A percentile compares a stretch with the other conserved stretches of the same genome.
Conservation (phyloP, 805 yeast genomes). For the Candida maesae region DNA sequence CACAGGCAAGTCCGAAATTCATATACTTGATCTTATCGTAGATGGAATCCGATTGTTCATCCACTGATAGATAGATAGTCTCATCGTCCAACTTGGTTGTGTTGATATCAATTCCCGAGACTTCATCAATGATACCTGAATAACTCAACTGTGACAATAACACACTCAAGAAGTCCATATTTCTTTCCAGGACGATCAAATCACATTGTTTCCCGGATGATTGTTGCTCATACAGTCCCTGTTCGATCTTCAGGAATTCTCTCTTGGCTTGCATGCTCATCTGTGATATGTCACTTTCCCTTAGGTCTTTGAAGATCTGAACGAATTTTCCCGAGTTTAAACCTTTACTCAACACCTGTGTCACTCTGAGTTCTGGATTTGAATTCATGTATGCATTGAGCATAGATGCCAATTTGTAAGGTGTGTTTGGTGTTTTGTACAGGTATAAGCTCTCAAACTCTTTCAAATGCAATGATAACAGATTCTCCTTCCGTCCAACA, state of each 20-base stretch:
- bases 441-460: conserved; percentile 36
- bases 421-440: conserved; percentile 30
- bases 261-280: conserved; percentile 36
- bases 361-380: conserved; percentile 43
- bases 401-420: conserved; percentile 31
- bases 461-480: conserved; percentile 14
- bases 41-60: conserved; percentile 10
- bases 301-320: conserved; percentile 35
- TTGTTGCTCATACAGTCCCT: conserved; percentile 36
- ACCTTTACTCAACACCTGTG: conserved; percentile 57
- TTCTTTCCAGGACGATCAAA: conserved; percentile 73
- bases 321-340: conserved; percentile 46
- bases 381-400: conserved; percentile 43
- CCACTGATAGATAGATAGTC: conserved; percentile 12
- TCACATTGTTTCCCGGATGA: conserved; percentile 51
- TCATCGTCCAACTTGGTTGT: conserved; percentile 27
- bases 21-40: conserved; percentile 41
- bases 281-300: conserved; percentile 27
- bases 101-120: conserved; percentile 47
- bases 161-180: conserved; percentile 68
- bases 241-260: conserved; percentile 19
- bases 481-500: conserved; percentile 6
- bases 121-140: conserved; percentile 76
- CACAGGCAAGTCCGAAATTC: conserved; percentile 80
- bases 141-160: conserved; percentile 76